Percentiles rank a stretch among this genome's conserved stretches.
Evolutionary conservation across 805 yeast species (phyloP).

Genomic region (Candida ficus): DNA sequence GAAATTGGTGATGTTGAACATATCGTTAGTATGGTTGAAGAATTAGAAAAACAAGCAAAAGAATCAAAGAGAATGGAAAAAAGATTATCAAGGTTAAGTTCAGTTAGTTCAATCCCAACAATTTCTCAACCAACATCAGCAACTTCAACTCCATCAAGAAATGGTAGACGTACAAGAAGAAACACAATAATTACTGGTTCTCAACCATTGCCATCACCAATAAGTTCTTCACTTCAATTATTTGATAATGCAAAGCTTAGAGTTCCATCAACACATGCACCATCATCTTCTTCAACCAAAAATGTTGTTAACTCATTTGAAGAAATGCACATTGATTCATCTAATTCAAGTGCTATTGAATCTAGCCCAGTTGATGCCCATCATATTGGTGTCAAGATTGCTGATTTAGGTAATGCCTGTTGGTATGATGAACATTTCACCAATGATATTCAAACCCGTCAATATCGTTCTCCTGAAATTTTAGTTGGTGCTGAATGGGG

Average conservation of each 20-base stretch:
- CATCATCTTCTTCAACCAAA: constrained; percentile 8
- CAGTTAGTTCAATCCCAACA: constrained; percentile 11
- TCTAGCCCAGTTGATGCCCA: constrained; percentile 32
- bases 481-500: constrained; percentile 86
- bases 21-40: constrained; percentile 63
- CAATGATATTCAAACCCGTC: constrained; percentile 67
- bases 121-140: constrained; percentile 18
- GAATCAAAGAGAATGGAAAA: constrained; percentile 37
- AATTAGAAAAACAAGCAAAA: constrained; percentile 46
- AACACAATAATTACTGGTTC: constrained; percentile 83
- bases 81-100: constrained; percentile 30
- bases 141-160: constrained; percentile 23
- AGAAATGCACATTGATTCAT: constrained; percentile 11
- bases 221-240: constrained; percentile 40
- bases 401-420: constrained; percentile 78
- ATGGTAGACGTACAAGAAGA: constrained; percentile 50
- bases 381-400: constrained; percentile 75
- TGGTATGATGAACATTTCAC: constrained; percentile 65
- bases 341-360: background rate
- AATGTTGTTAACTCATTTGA: constrained; percentile 9
- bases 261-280: constrained; percentile 2
- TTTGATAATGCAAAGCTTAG: constrained; percentile 25
- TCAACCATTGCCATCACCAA: constrained; percentile 88
- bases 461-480: constrained; percentile 85
- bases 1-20: constrained; percentile 82